Conservation (phyloP, 768 basidiomycete species). For the Nidula microcarpa region DNA sequence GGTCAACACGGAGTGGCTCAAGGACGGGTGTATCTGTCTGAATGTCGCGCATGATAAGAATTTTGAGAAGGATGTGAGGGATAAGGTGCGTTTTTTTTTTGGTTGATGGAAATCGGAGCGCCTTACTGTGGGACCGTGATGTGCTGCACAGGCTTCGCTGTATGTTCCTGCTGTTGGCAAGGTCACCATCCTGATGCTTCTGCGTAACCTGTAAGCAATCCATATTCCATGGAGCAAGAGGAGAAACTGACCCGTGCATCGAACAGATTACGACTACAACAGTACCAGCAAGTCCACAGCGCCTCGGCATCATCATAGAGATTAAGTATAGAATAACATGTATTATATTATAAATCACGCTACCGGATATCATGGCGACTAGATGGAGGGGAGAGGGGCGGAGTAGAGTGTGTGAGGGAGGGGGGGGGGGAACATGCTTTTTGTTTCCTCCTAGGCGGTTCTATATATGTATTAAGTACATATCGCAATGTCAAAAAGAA, state of each 20-base stretch:
- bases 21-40: slow-evolving; percentile 90
- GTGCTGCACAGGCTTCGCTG: slow-evolving; percentile 68
- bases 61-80: slow-evolving; percentile 89
- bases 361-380: not conserved
- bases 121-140: not conserved
- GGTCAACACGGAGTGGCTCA: slow-evolving; percentile 82
- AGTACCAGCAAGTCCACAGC: slow-evolving; percentile 37
- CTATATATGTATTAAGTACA: too few relatives aligned
- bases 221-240: not conserved
- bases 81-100: slow-evolving; percentile 62
- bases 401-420: too few relatives aligned
- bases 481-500: too few relatives aligned
- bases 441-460: too few relatives aligned
- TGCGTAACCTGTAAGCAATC: slow-evolving; percentile 80
- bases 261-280: slow-evolving; percentile 52
- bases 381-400: too few relatives aligned
- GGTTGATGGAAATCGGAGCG: not conserved
- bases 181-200: slow-evolving; percentile 96
- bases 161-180: slow-evolving; percentile 98
- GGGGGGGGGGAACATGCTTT: too few relatives aligned
- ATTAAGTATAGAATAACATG: slow-evolving; percentile 4
- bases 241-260: not conserved
- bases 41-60: slow-evolving; percentile 97
- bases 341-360: not conserved
- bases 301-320: slow-evolving; percentile 3